Percentiles rank a stretch among this genome's conserved stretches.
Evolutionary conservation across 2,329 filamentous ascomycete species (phyloP).

Genomic region (Seiridium unicorne): DNA sequence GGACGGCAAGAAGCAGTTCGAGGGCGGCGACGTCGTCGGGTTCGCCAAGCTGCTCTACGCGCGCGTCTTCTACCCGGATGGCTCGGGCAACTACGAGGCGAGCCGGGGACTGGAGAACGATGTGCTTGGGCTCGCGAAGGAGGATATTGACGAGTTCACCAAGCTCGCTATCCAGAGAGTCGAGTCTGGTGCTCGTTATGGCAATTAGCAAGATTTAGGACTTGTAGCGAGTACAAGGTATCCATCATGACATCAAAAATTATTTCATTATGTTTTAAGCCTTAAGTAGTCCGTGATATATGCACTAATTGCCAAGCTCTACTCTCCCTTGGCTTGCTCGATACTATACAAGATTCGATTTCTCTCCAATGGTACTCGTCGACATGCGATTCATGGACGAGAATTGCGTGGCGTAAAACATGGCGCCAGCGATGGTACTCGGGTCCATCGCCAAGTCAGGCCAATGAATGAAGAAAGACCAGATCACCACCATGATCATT

Average conservation of each 20-base stretch:
- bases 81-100: conserved; percentile 37
- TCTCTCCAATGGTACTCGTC: conserved; percentile 14
- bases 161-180: conserved; percentile 39
- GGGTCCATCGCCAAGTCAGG: conserved; percentile 46
- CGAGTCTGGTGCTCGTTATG: conserved; percentile 18
- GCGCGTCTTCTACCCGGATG: conserved; percentile 48
- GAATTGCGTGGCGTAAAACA: conserved; percentile 37
- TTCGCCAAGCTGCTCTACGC: conserved; percentile 54
- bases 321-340: too few relatives aligned
- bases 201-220: too few relatives aligned
- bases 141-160: conserved; percentile 58
- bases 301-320: too few relatives aligned
- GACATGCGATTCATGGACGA: conserved; percentile 6
- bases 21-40: conserved; percentile 39
- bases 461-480: conserved; percentile 40
- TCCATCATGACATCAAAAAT: not conserved
- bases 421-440: conserved; percentile 41
- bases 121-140: conserved; percentile 53
- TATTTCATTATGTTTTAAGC: not conserved
- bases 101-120: conserved; percentile 46
- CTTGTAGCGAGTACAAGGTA: not conserved
- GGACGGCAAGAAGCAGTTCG: conserved; percentile 43
- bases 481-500: conserved; percentile 39
- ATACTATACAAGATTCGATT: conserved; percentile 9
- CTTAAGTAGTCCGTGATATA: too few relatives aligned